Evolutionary conservation across 164 flowering plant species (phyloP).

Genomic region (Sedum album): DNA sequence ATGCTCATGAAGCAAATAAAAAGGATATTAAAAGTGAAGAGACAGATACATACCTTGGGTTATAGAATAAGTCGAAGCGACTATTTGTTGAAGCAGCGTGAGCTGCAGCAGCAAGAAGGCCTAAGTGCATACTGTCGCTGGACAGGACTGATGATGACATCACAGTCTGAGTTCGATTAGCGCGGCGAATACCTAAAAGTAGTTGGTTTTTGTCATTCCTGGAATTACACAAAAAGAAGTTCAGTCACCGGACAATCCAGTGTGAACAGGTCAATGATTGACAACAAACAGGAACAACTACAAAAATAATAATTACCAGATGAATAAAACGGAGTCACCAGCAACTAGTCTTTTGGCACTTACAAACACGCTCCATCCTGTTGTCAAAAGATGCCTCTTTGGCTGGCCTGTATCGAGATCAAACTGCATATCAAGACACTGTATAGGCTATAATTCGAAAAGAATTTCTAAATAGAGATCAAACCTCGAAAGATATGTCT

Average conservation of each 20-base stretch:
- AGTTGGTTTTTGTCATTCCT: constrained; percentile 44
- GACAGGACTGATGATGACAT: constrained; percentile 54
- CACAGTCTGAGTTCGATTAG: constrained; percentile 40
- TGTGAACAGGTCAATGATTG: background rate
- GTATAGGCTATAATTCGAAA: background rate
- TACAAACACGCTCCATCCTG: constrained; percentile 98
- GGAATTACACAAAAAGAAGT: background rate
- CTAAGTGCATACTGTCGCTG: constrained; percentile 54
- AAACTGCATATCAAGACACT: background rate
- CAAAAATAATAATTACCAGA: constrained; percentile 47
- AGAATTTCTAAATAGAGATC: background rate
- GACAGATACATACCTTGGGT: constrained; percentile 33
- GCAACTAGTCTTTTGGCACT: constrained; percentile 91
- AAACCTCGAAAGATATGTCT: constrained; percentile 4
- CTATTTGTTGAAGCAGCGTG: constrained; percentile 54
- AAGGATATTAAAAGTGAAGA: background rate
- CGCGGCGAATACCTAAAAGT: constrained; percentile 44
- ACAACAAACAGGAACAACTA: background rate
- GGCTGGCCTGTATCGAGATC: constrained; percentile 62
- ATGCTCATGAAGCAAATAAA: background rate
- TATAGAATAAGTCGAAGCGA: constrained; percentile 42
- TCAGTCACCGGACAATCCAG: background rate
- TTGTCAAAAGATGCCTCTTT: constrained; percentile 88
- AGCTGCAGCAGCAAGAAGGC: constrained; percentile 59
- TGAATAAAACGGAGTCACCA: constrained; percentile 97